These are phyloP conservation scores for Blastocladiella emersonii DNA, from an alignment of 371 early-diverging fungal genomes.

Conservation along the genomic window DNA sequence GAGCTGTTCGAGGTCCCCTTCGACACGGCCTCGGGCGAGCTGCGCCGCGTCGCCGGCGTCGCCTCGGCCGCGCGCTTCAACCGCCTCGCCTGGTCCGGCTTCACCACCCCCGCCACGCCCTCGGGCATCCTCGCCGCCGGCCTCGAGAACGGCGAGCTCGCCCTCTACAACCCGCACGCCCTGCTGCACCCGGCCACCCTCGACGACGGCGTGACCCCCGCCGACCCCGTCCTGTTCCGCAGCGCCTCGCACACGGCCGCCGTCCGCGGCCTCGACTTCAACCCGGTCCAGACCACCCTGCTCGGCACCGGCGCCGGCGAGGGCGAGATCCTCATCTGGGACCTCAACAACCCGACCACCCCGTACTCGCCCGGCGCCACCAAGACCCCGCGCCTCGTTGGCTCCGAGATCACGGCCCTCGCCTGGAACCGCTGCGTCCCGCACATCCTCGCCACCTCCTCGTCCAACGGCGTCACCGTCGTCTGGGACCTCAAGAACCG, in stretches of 20 bases:
- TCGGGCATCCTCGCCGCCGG: conserved; percentile 87
- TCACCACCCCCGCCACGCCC: conserved; percentile 30
- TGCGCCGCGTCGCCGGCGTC: background rate
- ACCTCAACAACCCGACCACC: conserved; percentile 64
- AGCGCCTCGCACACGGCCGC: conserved; percentile 70
- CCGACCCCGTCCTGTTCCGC: conserved; percentile 39
- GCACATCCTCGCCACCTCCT: conserved; percentile 84
- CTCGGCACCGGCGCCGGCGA: conserved; percentile 82
- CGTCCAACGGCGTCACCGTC: conserved; percentile 80
- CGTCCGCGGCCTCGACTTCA: conserved; percentile 85
- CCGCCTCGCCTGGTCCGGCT: conserved; percentile 71
- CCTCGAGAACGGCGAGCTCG: conserved; percentile 83
- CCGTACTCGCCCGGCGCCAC: conserved; percentile 75
- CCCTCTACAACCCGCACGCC: conserved; percentile 70
- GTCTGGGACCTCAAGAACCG: conserved; percentile 87
- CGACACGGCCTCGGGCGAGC: conserved; percentile 15
- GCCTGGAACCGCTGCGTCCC: conserved; percentile 89
- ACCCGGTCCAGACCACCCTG: conserved; percentile 67
- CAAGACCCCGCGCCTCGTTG: conserved; percentile 61
- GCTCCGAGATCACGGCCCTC: conserved; percentile 58
- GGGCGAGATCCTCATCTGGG: conserved; percentile 93
- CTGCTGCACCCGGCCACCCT: conserved; percentile 30
- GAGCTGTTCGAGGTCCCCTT: conserved; percentile 75
- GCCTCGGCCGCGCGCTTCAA: conserved; percentile 42
- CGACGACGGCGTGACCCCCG: conserved; percentile 20